phyloP scores from a whole-genome alignment of 225 moss, liverwort and hornwort genomes.

The Pseudoscleropodium purum region DNA sequence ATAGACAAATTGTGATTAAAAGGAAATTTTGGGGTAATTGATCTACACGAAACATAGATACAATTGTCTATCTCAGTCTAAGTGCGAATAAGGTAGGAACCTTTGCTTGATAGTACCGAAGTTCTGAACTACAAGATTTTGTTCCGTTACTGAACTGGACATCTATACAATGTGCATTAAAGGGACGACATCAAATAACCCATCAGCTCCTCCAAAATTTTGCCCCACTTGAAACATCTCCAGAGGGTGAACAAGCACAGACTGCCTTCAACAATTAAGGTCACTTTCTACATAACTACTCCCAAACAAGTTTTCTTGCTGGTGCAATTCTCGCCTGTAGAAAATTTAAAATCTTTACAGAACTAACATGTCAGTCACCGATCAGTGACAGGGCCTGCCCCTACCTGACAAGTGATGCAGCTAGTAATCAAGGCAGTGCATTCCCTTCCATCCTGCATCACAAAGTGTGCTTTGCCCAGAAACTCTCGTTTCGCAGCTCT shows the following conservation, averaged over 20 bases:
- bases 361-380: neutral
- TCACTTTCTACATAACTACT: neutral
- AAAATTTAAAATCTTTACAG: neutral
- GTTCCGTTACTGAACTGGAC: neutral
- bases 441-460: conserved; percentile 35
- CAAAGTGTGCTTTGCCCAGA: conserved; percentile 38
- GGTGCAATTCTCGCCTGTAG: neutral
- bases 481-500: conserved; percentile 16
- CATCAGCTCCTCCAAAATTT: neutral
- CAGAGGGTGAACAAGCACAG: neutral
- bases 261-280: neutral
- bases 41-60: neutral
- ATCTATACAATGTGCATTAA: neutral
- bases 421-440: conserved; percentile 17
- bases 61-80: neutral
- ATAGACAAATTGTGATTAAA: neutral
- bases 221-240: neutral
- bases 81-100: neutral
- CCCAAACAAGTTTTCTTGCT: neutral
- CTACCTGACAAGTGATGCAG: conserved; percentile 14
- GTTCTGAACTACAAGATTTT: neutral
- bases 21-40: neutral
- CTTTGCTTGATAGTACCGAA: neutral
- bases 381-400: neutral
- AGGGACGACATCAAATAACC: neutral